phyloP scores from a whole-genome alignment of 345 rosid genomes.

The Psidium friedrichsthalianum region DNA sequence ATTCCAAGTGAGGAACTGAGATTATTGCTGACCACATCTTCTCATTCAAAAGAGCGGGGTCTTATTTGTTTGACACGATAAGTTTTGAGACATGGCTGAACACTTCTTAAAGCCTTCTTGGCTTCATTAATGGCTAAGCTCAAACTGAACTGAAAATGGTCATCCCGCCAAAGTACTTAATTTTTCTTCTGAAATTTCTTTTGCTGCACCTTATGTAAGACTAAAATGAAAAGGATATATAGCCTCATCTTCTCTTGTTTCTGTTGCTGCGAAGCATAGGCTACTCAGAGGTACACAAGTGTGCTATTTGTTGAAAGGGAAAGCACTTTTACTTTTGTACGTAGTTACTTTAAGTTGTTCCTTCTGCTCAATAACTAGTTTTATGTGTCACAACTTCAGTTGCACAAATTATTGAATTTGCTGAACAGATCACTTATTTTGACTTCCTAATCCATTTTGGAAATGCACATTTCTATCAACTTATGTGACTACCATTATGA shows the following conservation, averaged over 20 bases:
- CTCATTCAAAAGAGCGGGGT: not conserved
- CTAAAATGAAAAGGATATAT: not conserved
- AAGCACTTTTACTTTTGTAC: not conserved
- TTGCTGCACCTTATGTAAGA: not conserved
- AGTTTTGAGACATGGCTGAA: not conserved
- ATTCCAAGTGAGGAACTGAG: not conserved
- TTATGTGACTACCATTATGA: not conserved
- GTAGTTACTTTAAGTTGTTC: not conserved
- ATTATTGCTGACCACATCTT: not conserved
- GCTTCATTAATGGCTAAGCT: not conserved
- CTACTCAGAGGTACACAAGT: not conserved
- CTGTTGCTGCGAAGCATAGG: not conserved
- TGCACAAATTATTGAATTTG: not conserved
- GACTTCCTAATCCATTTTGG: not conserved
- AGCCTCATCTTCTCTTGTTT: not conserved
- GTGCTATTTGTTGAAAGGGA: not conserved
- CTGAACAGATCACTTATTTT: not conserved
- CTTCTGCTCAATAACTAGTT: not conserved
- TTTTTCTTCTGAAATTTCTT: not conserved
- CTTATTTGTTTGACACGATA: not conserved
- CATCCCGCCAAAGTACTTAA: not conserved
- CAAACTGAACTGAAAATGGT: not conserved
- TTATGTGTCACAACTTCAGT: not conserved
- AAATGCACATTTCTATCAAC: not conserved
- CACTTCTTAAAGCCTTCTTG: not conserved